Percentiles rank a stretch among this genome's conserved stretches.
These are phyloP conservation scores for Xylaria bambusicola DNA, from an alignment of 495 filamentous ascomycete species.

Conservation along the genomic window DNA sequence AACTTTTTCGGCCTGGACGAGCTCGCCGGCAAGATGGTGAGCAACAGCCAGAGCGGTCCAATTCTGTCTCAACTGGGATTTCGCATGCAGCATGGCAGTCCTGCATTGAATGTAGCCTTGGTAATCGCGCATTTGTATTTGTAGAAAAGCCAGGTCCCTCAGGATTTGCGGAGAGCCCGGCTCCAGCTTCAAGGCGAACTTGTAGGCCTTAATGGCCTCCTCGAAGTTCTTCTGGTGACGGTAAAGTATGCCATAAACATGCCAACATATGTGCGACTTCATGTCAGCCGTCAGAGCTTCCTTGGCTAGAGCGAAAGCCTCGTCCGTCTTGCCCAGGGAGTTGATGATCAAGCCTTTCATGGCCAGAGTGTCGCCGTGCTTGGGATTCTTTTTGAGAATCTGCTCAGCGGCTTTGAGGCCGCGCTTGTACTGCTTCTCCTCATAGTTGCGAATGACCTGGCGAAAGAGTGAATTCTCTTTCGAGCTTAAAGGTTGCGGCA, in stretches of 20 bases:
- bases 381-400: conserved; percentile 88
- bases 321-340: conserved; percentile 81
- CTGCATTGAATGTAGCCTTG: conserved; percentile 89
- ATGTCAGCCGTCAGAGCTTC: conserved; percentile 89
- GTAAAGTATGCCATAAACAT: conserved; percentile 96
- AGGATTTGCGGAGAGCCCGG: conserved; percentile 93
- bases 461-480: conserved; percentile 95
- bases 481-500: conserved; percentile 80
- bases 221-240: conserved; percentile 94
- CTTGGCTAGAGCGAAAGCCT: conserved; percentile 92
- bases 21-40: conserved; percentile 83
- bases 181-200: conserved; percentile 87
- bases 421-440: conserved; percentile 98
- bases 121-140: conserved; percentile 97
- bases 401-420: conserved; percentile 92
- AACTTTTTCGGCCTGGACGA: conserved; percentile 84
- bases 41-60: conserved; percentile 96
- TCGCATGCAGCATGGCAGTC: conserved; percentile 76
- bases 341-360: conserved; percentile 99
- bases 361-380: conserved; percentile 96
- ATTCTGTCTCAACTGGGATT: conserved; percentile 78
- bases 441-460: conserved; percentile 91
- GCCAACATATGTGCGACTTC: conserved; percentile 99
- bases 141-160: conserved; percentile 87
- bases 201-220: conserved; percentile 98